A percentile compares a stretch with the other conserved stretches of the same genome.
These are phyloP conservation scores for Bruguiera sexangula DNA, from an alignment of 345 rosid genomes.

Conservation along the genomic window DNA sequence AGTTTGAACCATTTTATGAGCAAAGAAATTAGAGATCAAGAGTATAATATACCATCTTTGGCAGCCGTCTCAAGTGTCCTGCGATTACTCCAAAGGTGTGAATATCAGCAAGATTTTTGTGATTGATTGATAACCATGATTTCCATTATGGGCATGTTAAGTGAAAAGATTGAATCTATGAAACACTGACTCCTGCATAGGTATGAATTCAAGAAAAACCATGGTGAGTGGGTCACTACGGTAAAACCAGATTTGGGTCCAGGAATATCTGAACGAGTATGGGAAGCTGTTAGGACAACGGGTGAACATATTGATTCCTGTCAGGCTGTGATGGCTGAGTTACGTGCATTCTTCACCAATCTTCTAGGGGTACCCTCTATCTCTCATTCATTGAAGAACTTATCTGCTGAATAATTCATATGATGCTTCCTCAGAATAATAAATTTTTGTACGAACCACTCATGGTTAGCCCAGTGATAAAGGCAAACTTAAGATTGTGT, in stretches of 20 bases:
- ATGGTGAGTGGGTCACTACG: constrained; percentile 62
- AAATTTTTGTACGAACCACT: no score
- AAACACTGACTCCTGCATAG: constrained; percentile 23
- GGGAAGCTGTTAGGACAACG: constrained; percentile 54
- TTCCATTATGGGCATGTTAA: neutral
- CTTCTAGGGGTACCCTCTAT: constrained; percentile 60
- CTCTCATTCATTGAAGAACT: constrained; percentile 6
- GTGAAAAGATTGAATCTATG: neutral
- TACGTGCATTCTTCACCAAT: constrained; percentile 49
- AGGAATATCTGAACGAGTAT: constrained; percentile 50
- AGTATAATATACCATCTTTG: constrained; percentile 53
- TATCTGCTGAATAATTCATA: neutral
- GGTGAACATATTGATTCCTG: constrained; percentile 47
- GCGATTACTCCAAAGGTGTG: constrained; percentile 65
- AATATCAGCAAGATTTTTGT: neutral
- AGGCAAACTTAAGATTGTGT: no score
- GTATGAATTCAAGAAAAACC: constrained; percentile 81
- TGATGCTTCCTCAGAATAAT: neutral
- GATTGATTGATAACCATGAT: neutral
- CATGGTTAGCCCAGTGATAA: no score
- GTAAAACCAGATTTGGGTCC: constrained; percentile 79
- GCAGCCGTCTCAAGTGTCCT: constrained; percentile 76
- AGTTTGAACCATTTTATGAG: constrained; percentile 61
- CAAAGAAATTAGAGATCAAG: constrained; percentile 34
- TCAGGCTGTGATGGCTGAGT: constrained; percentile 47